Conservation (phyloP, 1,284 basidiomycete species). For the Leccinum pachyderme region DNA sequence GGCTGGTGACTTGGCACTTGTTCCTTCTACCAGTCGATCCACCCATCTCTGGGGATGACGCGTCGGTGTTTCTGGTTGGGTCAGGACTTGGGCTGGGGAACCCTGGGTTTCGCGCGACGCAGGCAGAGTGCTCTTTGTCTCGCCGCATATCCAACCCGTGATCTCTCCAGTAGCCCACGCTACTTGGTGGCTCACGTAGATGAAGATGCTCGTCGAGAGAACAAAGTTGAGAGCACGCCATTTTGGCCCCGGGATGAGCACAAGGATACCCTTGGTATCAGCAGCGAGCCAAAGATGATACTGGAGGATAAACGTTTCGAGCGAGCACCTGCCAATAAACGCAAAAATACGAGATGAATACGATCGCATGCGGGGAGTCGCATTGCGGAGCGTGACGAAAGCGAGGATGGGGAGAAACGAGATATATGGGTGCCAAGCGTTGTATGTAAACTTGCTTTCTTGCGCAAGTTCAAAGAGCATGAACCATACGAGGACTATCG, state of each 20-base stretch:
- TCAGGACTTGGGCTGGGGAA: not conserved
- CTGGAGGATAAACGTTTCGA: slow-evolving; percentile 87
- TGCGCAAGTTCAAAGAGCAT: slow-evolving; percentile 78
- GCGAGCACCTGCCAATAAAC: slow-evolving; percentile 79
- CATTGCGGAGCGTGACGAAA: slow-evolving; percentile 76
- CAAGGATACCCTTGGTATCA: slow-evolving; percentile 81
- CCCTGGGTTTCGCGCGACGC: slow-evolving; percentile 13
- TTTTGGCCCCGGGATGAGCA: slow-evolving; percentile 72
- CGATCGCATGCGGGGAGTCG: slow-evolving; percentile 67
- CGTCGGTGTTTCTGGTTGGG: slow-evolving; percentile 36
- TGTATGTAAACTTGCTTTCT: slow-evolving; percentile 81
- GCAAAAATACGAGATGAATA: slow-evolving; percentile 68
- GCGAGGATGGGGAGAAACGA: slow-evolving; percentile 79
- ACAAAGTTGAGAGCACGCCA: slow-evolving; percentile 77
- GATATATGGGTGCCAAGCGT: slow-evolving; percentile 79
- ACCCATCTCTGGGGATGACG: slow-evolving; percentile 50
- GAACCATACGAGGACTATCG: slow-evolving; percentile 67
- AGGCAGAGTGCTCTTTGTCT: slow-evolving; percentile 36
- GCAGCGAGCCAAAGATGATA: slow-evolving; percentile 88
- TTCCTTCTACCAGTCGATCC: slow-evolving; percentile 49
- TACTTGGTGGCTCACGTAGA: slow-evolving; percentile 76
- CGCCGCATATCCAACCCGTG: slow-evolving; percentile 66
- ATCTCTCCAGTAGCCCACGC: slow-evolving; percentile 73
- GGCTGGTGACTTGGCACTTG: slow-evolving; percentile 26
- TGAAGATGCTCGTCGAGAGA: slow-evolving; percentile 71